Evolutionary conservation across 306 rosid species (phyloP), one percentile per base, ranked within the genome.

Genomic region (Cajanus cajan): DNA sequence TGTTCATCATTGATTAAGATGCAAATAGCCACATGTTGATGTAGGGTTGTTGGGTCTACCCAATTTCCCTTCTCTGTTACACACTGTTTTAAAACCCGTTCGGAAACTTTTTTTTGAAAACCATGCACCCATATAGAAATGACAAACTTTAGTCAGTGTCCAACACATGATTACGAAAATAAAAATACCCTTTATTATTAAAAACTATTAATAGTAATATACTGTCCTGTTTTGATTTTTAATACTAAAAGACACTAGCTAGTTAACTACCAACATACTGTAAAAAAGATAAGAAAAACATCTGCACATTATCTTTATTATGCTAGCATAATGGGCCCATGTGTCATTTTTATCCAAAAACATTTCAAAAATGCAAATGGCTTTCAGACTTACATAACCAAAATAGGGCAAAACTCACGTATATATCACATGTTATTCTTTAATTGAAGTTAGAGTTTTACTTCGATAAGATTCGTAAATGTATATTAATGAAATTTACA

Each of bases 1-100:
- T 51, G 34, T 59, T 76, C 71, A 40, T 12, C 14, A 14, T 68
- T 58, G 59, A 75, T 68, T 73, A 65, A 73, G 57, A 68, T 68
- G 74, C 4, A 28, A 4, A 25, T 39, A 66, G 76, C 31, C 69
- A 73, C 22, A n/a, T 62, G 64, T 6, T 55, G 5, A 25, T 24
- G n/a, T 31, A 45, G 55, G 63, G 37, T 22, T 52, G 39, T 47
- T 24, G 6, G 36, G 66, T 62, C 47, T 50, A 25, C 34, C 48
- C 22, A 7, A 19, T 48, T 62, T 24, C 36, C 22, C 45, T 50
- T 16, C 19, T 73, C 13, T 78, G 43, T 14, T 54, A 11, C n/a
- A 37, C n/a, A n/a, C 58, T 24, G 31, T 36, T 70, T 19, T 19
- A 4, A 45, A 19, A 68, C 43, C 11, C 43, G 57, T 57, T 44